Percentiles rank a stretch among this genome's conserved stretches.
These are phyloP conservation scores for Lecanicillium sp. DNA, from an alignment of 2,329 filamentous ascomycete genomes.

Conservation along the genomic window DNA sequence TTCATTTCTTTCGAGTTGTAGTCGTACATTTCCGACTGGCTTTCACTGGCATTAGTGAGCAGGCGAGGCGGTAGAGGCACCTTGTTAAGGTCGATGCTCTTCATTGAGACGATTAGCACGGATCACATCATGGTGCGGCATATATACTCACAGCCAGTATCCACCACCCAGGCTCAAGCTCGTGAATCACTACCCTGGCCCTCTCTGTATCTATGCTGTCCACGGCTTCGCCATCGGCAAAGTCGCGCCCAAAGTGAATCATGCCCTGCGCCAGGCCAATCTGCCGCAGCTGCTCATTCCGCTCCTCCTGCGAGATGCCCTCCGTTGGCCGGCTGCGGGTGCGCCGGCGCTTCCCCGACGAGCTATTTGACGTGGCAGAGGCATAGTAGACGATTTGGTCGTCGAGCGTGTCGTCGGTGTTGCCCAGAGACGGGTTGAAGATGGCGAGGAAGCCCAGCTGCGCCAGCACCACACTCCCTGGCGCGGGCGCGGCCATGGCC, in stretches of 20 bases:
- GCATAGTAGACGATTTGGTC: conserved; percentile 94
- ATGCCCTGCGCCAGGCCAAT: conserved; percentile 96
- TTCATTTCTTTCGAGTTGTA: conserved; percentile 90
- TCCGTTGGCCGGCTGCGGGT: conserved; percentile 34
- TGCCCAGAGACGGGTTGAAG: conserved; percentile 80
- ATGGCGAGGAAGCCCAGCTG: conserved; percentile 87
- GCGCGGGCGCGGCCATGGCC: conserved; percentile 11
- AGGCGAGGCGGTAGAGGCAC: conserved; percentile 53
- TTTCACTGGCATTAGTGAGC: conserved; percentile 30
- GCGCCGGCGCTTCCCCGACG: conserved; percentile 32
- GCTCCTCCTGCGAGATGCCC: conserved; percentile 51
- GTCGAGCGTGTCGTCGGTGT: conserved; percentile 49
- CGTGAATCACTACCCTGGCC: conserved; percentile 73
- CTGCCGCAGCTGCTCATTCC: conserved; percentile 82
- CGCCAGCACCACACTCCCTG: conserved; percentile 47
- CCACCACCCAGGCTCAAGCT: conserved; percentile 93
- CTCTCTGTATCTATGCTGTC: conserved; percentile 90
- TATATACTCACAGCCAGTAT: conserved; percentile 65
- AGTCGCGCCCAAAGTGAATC: conserved; percentile 85
- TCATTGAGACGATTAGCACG: neutral
- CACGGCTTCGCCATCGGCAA: conserved; percentile 68
- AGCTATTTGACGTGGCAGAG: conserved; percentile 42
- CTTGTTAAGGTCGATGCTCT: conserved; percentile 67
- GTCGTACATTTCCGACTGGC: conserved; percentile 48
- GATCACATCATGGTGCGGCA: neutral